Evolutionary conservation across 495 filamentous ascomycete species (phyloP), one percentile per base, ranked within the genome.

Genomic region (Aspergillus heteromorphus): DNA sequence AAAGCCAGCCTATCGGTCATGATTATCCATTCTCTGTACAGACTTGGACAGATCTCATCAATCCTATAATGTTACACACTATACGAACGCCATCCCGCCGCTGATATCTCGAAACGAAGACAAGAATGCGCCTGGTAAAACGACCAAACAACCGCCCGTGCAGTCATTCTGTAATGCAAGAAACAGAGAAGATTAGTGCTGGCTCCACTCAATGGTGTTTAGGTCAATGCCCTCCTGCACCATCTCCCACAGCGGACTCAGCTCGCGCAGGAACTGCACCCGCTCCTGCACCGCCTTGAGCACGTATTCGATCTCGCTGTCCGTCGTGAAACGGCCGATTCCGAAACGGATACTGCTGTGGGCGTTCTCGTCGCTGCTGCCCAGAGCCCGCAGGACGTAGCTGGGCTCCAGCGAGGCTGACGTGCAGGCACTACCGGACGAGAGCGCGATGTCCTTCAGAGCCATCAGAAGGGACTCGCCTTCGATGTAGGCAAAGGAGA

Each of bases 391-490:
- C 19, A 98, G 78, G 25, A 98, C 93, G 66, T 98, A 98, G 69
- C 87, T 92, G 17, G 93, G 93, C 71, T 98, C 93, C 30, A 98
- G 73, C 21, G 95, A 97, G 2, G 95, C 92, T 18, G 92, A 97
- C 9, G 93, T 98, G 72, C 93, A 98, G 6, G 93, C 93, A 64
- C 91, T 96, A 48, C 93, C 93, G 2, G 95, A 97, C 36, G 93
- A 97, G 14, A 98, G 77, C 0, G 93, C 93, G 74, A 98, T 95
- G 64, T 98, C 95, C 71, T 97, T 97, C 49, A 98, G 76, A 1
- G 93, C 93, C 93, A 98, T 98, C 51, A 98, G 80, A 4, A 98
- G 86, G 5, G 92, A 97, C 69, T 98, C 93, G 51, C 93, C 93
- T 72, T 98, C 93, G 16, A 98, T 88, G 66, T 97, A 98, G 40